phyloP scores from a whole-genome alignment of 2,329 filamentous ascomycete species.

The Fusarium goolgardi region DNA sequence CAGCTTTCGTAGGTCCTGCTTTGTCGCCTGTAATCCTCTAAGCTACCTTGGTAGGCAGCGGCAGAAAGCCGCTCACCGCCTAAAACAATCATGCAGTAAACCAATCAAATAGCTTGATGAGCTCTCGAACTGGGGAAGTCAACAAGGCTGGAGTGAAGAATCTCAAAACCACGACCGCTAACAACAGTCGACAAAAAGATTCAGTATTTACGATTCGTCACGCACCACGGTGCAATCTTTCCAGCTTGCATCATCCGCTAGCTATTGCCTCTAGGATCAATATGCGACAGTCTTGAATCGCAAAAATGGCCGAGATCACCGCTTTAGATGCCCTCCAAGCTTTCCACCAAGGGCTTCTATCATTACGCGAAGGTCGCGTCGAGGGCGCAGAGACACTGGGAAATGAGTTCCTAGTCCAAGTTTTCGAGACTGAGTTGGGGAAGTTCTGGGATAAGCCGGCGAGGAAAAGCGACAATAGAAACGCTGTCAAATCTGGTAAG shows the following conservation, averaged over 20 bases:
- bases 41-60: conserved; percentile 28
- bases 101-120: conserved; percentile 45
- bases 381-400: conserved; percentile 73
- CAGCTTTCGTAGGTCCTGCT: background rate
- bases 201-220: conserved; percentile 37
- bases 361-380: conserved; percentile 75
- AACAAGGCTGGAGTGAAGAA: conserved; percentile 50
- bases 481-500: conserved; percentile 75
- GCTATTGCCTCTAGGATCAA: conserved; percentile 44
- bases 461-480: conserved; percentile 80
- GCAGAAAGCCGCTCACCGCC: conserved; percentile 50
- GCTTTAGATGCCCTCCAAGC: conserved; percentile 82
- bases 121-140: conserved; percentile 43
- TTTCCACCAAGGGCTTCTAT: conserved; percentile 86
- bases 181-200: conserved; percentile 42
- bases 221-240: conserved; percentile 43
- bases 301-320: conserved; percentile 77
- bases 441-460: conserved; percentile 78
- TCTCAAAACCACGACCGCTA: conserved; percentile 47
- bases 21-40: conserved; percentile 1
- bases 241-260: conserved; percentile 37
- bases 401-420: conserved; percentile 74
- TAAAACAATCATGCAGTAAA: background rate
- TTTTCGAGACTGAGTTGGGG: conserved; percentile 78
- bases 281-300: conserved; percentile 60